These are phyloP conservation scores for Ilyonectria sp. DNA, from an alignment of 2,329 filamentous ascomycete genomes.

Conservation along the genomic window DNA sequence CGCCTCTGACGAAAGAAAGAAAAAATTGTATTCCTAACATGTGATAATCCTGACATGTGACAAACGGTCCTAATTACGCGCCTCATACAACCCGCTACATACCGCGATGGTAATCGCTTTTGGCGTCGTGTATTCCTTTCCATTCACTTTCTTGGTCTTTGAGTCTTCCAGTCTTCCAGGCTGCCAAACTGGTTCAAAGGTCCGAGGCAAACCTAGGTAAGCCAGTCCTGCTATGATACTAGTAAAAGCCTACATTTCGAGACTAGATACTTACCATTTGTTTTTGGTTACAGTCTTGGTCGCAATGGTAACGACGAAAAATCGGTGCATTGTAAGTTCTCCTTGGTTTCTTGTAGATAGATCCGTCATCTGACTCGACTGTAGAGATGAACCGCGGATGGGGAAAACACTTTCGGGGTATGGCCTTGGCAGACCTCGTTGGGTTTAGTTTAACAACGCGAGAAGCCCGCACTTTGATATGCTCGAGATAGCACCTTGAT, in stretches of 20 bases:
- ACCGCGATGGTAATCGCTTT: background rate
- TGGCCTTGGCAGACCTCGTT: constrained; percentile 2
- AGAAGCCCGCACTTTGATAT: background rate
- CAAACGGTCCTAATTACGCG: background rate
- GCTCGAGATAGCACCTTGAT: background rate
- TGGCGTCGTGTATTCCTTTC: constrained; percentile 9
- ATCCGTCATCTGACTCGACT: background rate
- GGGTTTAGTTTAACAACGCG: constrained; percentile 6
- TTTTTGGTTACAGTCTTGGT: background rate
- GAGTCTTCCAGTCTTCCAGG: constrained; percentile 14
- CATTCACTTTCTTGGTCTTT: background rate
- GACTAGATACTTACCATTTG: background rate
- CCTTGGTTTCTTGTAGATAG: too few species aligned
- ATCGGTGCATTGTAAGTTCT: background rate
- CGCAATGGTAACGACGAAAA: background rate
- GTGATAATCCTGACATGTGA: too few species aligned
- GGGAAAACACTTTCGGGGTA: constrained; percentile 6
- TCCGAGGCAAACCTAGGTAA: constrained; percentile 13
- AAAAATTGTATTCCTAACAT: too few species aligned
- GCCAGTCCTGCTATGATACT: background rate
- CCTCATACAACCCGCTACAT: background rate
- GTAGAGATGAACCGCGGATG: constrained; percentile 10
- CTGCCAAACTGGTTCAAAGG: constrained; percentile 13
- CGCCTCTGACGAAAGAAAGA: too few species aligned
- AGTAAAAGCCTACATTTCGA: too few species aligned